Conservation (phyloP, 2,329 filamentous ascomycete genomes). For the Trichoderma semiorbis region DNA sequence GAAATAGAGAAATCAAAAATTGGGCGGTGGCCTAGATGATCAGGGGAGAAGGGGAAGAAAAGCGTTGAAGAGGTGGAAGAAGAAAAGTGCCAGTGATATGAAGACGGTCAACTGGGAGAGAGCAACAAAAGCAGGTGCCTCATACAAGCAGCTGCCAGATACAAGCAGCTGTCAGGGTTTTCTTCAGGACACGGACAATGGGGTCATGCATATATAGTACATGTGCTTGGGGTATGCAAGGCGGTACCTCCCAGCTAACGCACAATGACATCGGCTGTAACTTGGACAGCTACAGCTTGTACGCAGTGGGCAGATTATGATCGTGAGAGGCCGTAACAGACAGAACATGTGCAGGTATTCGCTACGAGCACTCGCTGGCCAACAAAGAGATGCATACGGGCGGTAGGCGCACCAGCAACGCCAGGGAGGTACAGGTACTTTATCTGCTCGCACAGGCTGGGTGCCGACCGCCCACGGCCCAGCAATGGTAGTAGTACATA, state of each 20-base stretch:
- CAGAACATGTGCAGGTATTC: not conserved
- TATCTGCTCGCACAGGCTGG: not conserved
- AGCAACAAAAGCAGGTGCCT: not conserved
- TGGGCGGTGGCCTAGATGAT: not conserved
- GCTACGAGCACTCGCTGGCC: not conserved
- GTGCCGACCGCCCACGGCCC: not conserved
- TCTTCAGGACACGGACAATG: slow-evolving; percentile 16
- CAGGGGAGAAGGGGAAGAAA: not conserved
- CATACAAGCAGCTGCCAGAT: not conserved
- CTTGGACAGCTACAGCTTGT: not conserved
- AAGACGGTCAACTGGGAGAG: not conserved
- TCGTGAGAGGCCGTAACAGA: not conserved
- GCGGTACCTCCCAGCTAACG: slow-evolving; percentile 4
- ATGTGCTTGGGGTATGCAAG: not conserved
- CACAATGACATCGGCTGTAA: slow-evolving; percentile 3
- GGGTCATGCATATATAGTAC: slow-evolving; percentile 11
- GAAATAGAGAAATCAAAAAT: not conserved
- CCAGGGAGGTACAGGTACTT: not conserved
- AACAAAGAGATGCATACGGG: not conserved
- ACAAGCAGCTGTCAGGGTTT: not conserved
- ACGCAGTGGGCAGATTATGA: not conserved
- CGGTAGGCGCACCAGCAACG: not conserved
- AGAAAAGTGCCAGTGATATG: not conserved
- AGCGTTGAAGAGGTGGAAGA: not conserved
- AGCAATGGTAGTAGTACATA: not conserved